phyloP scores from a whole-genome alignment of 345 rosid genomes.

The Balakata baccata region DNA sequence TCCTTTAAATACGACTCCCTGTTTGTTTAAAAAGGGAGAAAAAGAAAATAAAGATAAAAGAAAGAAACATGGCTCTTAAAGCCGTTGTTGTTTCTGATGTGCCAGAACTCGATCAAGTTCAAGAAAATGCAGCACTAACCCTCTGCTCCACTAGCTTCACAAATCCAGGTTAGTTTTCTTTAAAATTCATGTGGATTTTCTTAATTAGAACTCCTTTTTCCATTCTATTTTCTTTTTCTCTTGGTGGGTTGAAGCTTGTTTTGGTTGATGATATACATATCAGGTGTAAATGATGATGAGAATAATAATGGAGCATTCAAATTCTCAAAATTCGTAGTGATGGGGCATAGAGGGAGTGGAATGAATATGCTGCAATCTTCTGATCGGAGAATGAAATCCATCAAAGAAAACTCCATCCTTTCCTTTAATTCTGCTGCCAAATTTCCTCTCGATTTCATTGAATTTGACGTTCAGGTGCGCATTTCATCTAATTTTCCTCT shows the following conservation, averaged over 20 bases:
- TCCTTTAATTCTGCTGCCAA: slow-evolving; percentile 24
- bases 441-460: slow-evolving; percentile 26
- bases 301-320: not conserved
- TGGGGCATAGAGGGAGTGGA: slow-evolving; percentile 34
- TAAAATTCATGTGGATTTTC: too few relatives aligned
- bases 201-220: too few relatives aligned
- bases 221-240: too few relatives aligned
- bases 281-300: too few relatives aligned
- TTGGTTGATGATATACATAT: too few relatives aligned
- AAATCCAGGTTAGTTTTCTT: slow-evolving; percentile 23
- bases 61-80: slow-evolving; percentile 39
- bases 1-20: not conserved
- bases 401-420: slow-evolving; percentile 27
- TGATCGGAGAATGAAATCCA: slow-evolving; percentile 29
- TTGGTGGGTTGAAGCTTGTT: not conserved
- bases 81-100: slow-evolving; percentile 46
- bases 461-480: slow-evolving; percentile 31
- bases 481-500: too few relatives aligned
- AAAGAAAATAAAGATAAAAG: too few relatives aligned
- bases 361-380: slow-evolving; percentile 27
- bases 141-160: slow-evolving; percentile 21
- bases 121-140: slow-evolving; percentile 28
- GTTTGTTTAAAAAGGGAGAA: not conserved
- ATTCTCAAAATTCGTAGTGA: slow-evolving; percentile 24
- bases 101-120: slow-evolving; percentile 41